Evolutionary conservation across 768 basidiomycete genomes (phyloP), one percentile per base, ranked within the genome.

Genomic region (Coprinopsis strossmayeri): DNA sequence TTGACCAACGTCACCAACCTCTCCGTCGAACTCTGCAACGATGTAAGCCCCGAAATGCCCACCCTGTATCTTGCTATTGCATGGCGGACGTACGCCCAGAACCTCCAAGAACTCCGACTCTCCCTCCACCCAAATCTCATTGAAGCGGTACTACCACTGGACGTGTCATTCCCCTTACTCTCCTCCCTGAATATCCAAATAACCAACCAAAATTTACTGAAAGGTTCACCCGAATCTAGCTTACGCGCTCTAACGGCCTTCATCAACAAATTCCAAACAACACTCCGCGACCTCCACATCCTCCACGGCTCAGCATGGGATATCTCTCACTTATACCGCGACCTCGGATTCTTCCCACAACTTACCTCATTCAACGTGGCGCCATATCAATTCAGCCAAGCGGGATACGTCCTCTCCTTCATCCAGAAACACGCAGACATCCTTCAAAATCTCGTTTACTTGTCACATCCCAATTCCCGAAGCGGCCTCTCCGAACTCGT

Each of bases 21-120:
- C 45, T 20, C 24, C 10, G 32, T 56, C 17, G 46, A 26, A 3
- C 51, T 46, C 48, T 18, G 41, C 11, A 23, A 3, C 32, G 43
- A 42, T 5, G 24, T 9, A 25, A 9, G 12, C 13, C 15, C 18
- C 7, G n/a, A 11, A 20, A 39, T 39, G 18, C 13, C 27, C 15
- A 23, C 46, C 12, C 52, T 30, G 13, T 51, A 51, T 42, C 39
- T 50, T 15, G 46, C 48, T 17, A 23, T 49, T 5, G 45, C 49
- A 7, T 56, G 50, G 47, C 24, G 34, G 20, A 23, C 34, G 15
- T 45, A 51, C 28, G 20, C 38, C 12, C 32, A n/a, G 3, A 47
- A 49, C 15, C 38, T 56, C 17, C 28, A 41, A 35, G 47, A 53
- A 23, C 27, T 56, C 10, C 28, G 45, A 18, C 39, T 56, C 9